phyloP scores from a whole-genome alignment of 2,329 filamentous ascomycete species.

The Alternaria novae-zelandiae region DNA sequence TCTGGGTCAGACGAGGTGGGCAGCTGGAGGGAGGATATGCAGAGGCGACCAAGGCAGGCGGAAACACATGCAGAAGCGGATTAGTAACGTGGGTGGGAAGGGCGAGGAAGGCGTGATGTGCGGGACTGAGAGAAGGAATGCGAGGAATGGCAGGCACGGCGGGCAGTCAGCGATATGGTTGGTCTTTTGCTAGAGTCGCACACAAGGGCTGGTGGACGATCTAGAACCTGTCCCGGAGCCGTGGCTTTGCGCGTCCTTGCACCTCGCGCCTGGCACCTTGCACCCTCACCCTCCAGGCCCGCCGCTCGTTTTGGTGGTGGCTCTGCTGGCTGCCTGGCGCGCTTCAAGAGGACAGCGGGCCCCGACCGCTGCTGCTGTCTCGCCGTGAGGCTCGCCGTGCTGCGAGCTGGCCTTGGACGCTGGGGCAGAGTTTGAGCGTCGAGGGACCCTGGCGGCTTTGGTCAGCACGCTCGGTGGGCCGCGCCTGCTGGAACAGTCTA shows the following conservation, averaged over 20 bases:
- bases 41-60: conserved; percentile 18
- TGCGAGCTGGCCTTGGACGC: not conserved
- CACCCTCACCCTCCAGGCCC: not conserved
- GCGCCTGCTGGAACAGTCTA: conserved; percentile 28
- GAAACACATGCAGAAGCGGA: conserved; percentile 25
- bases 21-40: conserved; percentile 3
- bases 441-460: conserved; percentile 4
- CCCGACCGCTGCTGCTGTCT: not conserved
- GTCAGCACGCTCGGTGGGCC: conserved; percentile 17
- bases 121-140: conserved; percentile 30
- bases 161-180: conserved; percentile 33
- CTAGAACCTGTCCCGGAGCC: conserved; percentile 41
- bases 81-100: conserved; percentile 25
- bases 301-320: not conserved
- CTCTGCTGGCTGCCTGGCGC: not conserved
- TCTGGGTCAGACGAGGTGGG: conserved; percentile 17
- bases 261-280: not conserved
- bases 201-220: conserved; percentile 37
- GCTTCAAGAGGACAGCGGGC: not conserved
- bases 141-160: conserved; percentile 29
- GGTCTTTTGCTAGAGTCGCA: conserved; percentile 33
- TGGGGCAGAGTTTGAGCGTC: conserved; percentile 3
- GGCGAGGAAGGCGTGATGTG: conserved; percentile 32
- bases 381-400: not conserved
- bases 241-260: conserved; percentile 32